phyloP scores from a whole-genome alignment of 2,329 filamentous ascomycete genomes.

The Purpureocillium takamizusanense region DNA sequence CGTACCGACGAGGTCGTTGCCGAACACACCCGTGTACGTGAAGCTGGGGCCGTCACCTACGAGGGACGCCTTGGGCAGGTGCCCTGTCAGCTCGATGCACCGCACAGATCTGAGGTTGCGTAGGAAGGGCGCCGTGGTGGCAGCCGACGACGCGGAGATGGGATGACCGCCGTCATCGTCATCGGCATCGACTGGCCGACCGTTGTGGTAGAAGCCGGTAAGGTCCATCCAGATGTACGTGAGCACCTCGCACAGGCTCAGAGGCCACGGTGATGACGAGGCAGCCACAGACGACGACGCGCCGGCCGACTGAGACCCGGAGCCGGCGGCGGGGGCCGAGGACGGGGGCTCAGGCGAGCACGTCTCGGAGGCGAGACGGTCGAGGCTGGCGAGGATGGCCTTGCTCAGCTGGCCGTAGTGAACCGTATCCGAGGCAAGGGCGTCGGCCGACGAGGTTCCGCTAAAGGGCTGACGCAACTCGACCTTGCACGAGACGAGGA shows the following conservation, averaged over 20 bases:
- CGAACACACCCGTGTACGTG: constrained; percentile 34
- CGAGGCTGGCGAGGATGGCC: constrained; percentile 42
- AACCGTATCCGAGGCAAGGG: constrained; percentile 59
- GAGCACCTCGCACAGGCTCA: constrained; percentile 18
- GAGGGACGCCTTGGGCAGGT: constrained; percentile 60
- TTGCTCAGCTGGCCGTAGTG: constrained; percentile 69
- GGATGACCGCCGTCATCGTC: not conserved
- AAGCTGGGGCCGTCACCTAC: constrained; percentile 52
- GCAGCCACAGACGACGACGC: not conserved
- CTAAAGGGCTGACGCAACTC: constrained; percentile 47
- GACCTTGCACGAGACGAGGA: constrained; percentile 50
- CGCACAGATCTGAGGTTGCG: constrained; percentile 23
- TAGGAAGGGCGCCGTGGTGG: constrained; percentile 16
- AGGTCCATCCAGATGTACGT: constrained; percentile 22
- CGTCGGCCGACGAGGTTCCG: constrained; percentile 48
- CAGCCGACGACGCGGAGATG: too few relatives aligned
- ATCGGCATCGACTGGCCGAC: constrained; percentile 1
- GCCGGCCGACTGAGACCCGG: not conserved
- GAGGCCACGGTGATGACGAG: not conserved
- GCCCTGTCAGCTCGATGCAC: constrained; percentile 42
- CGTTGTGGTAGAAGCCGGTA: constrained; percentile 14
- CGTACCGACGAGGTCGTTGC: constrained; percentile 11
- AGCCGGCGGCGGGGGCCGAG: not conserved
- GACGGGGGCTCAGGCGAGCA: not conserved
- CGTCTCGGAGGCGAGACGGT: constrained; percentile 12